phyloP scores from a whole-genome alignment of 164 flowering plant species.

The Stephania japonica region DNA sequence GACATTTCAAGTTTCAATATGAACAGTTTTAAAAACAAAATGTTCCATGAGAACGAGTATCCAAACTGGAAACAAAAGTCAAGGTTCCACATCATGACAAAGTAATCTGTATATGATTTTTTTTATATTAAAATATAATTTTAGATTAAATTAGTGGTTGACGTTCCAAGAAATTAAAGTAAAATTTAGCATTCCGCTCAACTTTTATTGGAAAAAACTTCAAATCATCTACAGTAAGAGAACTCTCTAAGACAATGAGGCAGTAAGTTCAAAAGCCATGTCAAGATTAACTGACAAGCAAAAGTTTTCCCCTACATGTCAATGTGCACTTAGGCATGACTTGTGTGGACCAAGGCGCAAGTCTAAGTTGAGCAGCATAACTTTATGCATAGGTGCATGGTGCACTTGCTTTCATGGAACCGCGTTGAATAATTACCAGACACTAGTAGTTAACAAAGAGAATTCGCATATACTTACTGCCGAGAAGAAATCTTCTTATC shows the following conservation, averaged over 20 bases:
- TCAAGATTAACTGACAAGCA: not conserved
- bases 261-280: not conserved
- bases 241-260: not conserved
- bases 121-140: too few species aligned
- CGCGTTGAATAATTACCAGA: not conserved
- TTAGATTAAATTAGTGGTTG: not conserved
- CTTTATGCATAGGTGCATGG: not conserved
- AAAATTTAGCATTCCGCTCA: not conserved
- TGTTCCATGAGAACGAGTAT: not conserved
- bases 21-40: too few species aligned
- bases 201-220: not conserved
- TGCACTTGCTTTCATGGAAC: not conserved
- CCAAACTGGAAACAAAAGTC: not conserved
- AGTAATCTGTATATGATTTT: not conserved
- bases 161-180: not conserved
- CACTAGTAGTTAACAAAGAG: not conserved
- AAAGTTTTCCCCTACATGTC: not conserved
- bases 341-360: too few species aligned
- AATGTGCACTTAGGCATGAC: not conserved
- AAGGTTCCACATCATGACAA: not conserved
- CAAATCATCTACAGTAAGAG: not conserved
- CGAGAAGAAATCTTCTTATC: conserved; percentile 75
- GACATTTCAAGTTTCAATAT: not conserved
- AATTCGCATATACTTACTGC: conserved; percentile 44
- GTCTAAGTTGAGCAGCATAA: too few species aligned